Percentiles rank a stretch among this genome's conserved stretches.
These are phyloP conservation scores for Aspergillus sp. DNA, from an alignment of 2,329 filamentous ascomycete species.

Conservation along the genomic window DNA sequence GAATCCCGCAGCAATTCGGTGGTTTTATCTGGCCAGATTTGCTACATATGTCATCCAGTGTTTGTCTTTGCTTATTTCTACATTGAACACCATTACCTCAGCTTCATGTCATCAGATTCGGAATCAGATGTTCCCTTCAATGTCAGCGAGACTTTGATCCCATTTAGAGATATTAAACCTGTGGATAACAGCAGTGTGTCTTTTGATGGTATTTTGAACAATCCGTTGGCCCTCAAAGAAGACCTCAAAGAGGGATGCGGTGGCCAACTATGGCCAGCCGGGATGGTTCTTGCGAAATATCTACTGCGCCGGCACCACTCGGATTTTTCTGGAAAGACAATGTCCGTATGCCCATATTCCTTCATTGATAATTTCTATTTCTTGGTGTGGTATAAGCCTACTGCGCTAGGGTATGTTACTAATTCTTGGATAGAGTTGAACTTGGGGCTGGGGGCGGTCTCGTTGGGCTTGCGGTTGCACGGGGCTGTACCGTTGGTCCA, in stretches of 20 bases:
- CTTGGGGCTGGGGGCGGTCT: conserved; percentile 88
- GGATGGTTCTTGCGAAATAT: conserved; percentile 81
- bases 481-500: conserved; percentile 49
- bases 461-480: conserved; percentile 62
- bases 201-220: conserved; percentile 69
- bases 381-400: too few species aligned
- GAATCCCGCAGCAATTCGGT: too few species aligned
- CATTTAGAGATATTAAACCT: conserved; percentile 47
- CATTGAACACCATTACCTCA: conserved; percentile 1
- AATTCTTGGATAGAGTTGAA: conserved; percentile 61
- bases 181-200: conserved; percentile 49
- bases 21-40: too few species aligned
- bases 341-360: conserved; percentile 55
- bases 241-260: conserved; percentile 86
- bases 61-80: background rate
- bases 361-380: background rate
- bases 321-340: conserved; percentile 61
- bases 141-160: conserved; percentile 54
- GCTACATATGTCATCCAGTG: too few species aligned
- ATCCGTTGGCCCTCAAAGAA: conserved; percentile 72
- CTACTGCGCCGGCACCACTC: conserved; percentile 68
- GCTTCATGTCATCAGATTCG: conserved; percentile 11
- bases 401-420: conserved; percentile 1
- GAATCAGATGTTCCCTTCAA: conserved; percentile 27
- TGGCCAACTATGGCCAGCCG: conserved; percentile 90